Conservation (phyloP, 2,329 filamentous ascomycete species). For the Pezicula radicicola region DNA sequence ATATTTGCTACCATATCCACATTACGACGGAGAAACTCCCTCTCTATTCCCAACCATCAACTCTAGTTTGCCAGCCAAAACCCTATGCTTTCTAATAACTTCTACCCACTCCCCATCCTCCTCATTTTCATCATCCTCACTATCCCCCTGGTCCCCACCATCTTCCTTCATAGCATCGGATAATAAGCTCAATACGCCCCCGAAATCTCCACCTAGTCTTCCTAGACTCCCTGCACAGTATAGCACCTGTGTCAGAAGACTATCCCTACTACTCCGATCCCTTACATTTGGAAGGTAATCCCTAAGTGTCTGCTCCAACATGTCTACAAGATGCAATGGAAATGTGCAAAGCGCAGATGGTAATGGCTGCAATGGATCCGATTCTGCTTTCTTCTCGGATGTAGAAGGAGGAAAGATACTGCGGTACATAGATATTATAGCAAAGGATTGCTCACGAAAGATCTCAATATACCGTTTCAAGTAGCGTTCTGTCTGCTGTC, state of each 20-base stretch:
- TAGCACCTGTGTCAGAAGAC: constrained; percentile 84
- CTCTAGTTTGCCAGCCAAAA: constrained; percentile 77
- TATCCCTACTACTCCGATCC: constrained; percentile 79
- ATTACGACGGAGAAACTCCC: background rate
- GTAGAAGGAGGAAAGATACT: constrained; percentile 70
- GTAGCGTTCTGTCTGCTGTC: constrained; percentile 91
- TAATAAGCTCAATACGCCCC: constrained; percentile 73
- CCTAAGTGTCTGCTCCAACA: constrained; percentile 74
- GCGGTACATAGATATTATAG: constrained; percentile 90
- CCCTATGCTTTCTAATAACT: constrained; percentile 81
- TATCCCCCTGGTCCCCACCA: constrained; percentile 40
- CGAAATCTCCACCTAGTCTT: constrained; percentile 87
- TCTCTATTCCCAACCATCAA: constrained; percentile 51
- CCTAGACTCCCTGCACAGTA: constrained; percentile 93
- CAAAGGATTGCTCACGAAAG: constrained; percentile 95
- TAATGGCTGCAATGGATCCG: constrained; percentile 52
- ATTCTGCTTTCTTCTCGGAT: constrained; percentile 12
- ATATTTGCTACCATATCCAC: too few species aligned
- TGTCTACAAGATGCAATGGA: constrained; percentile 75
- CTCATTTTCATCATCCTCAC: constrained; percentile 34
- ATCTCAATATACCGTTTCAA: constrained; percentile 96
- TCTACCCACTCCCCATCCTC: constrained; percentile 75
- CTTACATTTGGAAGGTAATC: constrained; percentile 77
- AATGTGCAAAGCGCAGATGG: constrained; percentile 82
- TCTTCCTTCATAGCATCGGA: constrained; percentile 29